A percentile compares a stretch with the other conserved stretches of the same genome.
phyloP scores from a whole-genome alignment of 2,329 filamentous ascomycete genomes.

The Exophiala viscosa region DNA sequence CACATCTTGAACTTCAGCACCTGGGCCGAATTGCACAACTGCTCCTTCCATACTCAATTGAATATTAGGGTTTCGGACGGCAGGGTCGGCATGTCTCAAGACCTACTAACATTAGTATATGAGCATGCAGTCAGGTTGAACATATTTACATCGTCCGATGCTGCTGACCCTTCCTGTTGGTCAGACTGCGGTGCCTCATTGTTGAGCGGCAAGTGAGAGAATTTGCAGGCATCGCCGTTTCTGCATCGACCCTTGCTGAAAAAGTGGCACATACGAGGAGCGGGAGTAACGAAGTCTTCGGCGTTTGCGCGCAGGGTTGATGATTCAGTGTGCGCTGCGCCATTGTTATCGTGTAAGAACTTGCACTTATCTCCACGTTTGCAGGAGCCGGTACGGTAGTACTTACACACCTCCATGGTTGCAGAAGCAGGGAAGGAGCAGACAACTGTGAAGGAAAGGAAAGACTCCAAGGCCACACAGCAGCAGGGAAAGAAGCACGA shows the following conservation, averaged over 20 bases:
- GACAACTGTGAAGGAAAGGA: too few relatives aligned
- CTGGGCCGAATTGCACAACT: conserved; percentile 3
- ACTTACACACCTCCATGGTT: conserved; percentile 7
- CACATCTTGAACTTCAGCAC: conserved; percentile 5
- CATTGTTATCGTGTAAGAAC: conserved; percentile 1
- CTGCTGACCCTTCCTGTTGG: not conserved
- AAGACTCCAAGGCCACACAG: too few relatives aligned
- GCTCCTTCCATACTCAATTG: conserved; percentile 1
- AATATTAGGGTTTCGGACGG: not conserved
- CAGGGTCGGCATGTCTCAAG: not conserved
- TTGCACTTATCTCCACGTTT: conserved; percentile 3
- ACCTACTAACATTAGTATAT: not conserved
- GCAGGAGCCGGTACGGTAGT: conserved; percentile 6
- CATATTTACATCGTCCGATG: too few relatives aligned
- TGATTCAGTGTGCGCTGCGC: not conserved
- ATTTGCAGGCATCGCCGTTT: not conserved
- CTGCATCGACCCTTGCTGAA: not conserved
- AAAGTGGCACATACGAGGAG: not conserved
- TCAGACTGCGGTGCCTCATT: not conserved
- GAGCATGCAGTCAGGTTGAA: not conserved
- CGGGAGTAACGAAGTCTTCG: not conserved
- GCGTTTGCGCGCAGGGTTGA: not conserved
- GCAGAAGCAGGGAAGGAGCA: too few relatives aligned
- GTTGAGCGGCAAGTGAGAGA: not conserved
- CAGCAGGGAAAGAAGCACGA: too few relatives aligned